Base-by-base conservation (phyloP, 2,329 filamentous ascomycete species). In the Hypoxylon sp. region DNA sequence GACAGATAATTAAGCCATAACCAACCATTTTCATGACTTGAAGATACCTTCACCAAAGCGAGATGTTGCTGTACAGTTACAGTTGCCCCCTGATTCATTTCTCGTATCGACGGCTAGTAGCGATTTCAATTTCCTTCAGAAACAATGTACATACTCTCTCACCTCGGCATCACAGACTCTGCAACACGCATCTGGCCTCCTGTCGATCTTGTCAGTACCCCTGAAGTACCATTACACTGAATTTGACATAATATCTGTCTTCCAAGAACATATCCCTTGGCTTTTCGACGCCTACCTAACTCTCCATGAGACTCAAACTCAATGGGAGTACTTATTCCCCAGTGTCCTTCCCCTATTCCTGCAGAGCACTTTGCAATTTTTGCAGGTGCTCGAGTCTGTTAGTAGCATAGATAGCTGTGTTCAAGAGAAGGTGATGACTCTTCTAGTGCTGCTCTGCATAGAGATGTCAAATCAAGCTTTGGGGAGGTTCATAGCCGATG, bases 271-370 rank as follows among this genome's bases (percentile, higher is more conserved):
- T 49, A 64, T 72, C 0, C 71, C 75, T 8, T 82, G 78, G 79
- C 65, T 82, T 8, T 65, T 81, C 50, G 80, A 83, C 60, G 71
- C 72, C 5, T 67, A 76, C 55, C 69, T 77, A 25, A 70, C 74
- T 30, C 63, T 81, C 20, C 70, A 74, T 38, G 62, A 69, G 13
- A 63, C 71, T 7, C 73, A 76, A 49, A 71, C 68, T 20, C 66
- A 67, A 55, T 73, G 75, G 69, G 68, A 69, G 26, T 43, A 63
- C 27, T 26, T 61, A 34, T 60, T 62, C 45, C 64, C 64, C 11
- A 63, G 59, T 26, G 67, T 69, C 13, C 61, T 75, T 3, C 60
- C 72, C 6, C 55, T 67, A 7, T 57, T 75, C 2, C 62, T 80
- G 3, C 67, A 73, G 29, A 68, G 64, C 27, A 65, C 69, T 2